These are phyloP conservation scores for Podospora bellae-mahoneyi DNA, from an alignment of 495 filamentous ascomycete genomes.

Conservation along the genomic window DNA sequence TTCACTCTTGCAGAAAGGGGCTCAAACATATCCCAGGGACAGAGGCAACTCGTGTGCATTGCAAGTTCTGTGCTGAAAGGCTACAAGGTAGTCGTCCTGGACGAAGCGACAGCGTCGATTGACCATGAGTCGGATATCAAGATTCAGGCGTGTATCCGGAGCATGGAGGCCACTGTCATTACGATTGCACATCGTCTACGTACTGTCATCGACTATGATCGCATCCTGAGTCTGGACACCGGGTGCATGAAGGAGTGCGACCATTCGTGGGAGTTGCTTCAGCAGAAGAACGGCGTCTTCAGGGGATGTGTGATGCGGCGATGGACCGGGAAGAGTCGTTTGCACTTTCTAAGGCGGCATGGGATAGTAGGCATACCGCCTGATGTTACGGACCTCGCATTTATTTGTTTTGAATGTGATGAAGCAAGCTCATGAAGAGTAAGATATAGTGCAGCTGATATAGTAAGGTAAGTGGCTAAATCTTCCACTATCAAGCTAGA, in stretches of 20 bases:
- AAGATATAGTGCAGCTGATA: not conserved
- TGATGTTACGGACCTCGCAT: conserved; percentile 7
- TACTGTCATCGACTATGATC: conserved; percentile 20
- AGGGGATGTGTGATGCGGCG: conserved; percentile 16
- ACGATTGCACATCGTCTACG: conserved; percentile 22
- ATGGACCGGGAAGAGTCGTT: conserved; percentile 11
- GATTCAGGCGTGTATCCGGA: conserved; percentile 19
- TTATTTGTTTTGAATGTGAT: conserved; percentile 9
- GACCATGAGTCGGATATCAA: conserved; percentile 16
- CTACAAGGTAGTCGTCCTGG: conserved; percentile 19
- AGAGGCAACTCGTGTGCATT: conserved; percentile 22
- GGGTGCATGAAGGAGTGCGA: conserved; percentile 15
- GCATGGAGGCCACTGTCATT: conserved; percentile 17
- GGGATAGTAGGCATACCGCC: conserved; percentile 11
- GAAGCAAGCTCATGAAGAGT: conserved; percentile 5
- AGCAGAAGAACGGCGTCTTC: conserved; percentile 15
- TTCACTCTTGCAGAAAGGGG: conserved; percentile 15
- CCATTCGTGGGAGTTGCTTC: conserved; percentile 18
- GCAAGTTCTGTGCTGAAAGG: conserved; percentile 16
- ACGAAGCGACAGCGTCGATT: conserved; percentile 21
- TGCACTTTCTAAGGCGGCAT: conserved; percentile 17
- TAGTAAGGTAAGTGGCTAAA: too few relatives aligned
- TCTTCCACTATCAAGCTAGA: too few relatives aligned
- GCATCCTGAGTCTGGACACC: conserved; percentile 9
- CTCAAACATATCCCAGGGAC: conserved; percentile 20